Evolutionary conservation across 2,329 filamentous ascomycete species (phyloP), one percentile per base, ranked within the genome.

Genomic region (Trichoderma aggressivum): DNA sequence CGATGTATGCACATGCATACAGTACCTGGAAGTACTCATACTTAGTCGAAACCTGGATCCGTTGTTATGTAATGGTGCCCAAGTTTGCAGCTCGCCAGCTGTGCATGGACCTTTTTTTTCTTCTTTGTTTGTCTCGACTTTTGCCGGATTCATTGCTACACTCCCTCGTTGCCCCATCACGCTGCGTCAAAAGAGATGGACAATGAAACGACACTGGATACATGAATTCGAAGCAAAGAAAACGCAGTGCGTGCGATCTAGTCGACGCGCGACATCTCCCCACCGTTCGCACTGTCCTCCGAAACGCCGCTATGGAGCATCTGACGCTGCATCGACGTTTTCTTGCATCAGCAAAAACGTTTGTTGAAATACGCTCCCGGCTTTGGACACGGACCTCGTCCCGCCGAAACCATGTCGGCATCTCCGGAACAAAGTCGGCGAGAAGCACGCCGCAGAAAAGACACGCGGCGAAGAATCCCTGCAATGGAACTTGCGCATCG

Each of bases 31-130:
- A 58, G 21, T n/a, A n/a, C n/a, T n/a, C n/a, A n/a, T 18, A 28
- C 53, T 26, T 24, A 14, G 7, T 18, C 14, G 18, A 34, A 30
- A 24, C 50, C 43, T 10, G 14, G 28, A 18, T 21, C 28, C 26
- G 10, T 50, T 50, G 14, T 50, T 68, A 68, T 68, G 65, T 68
- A 61, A 68, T 68, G 65, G 14, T 68, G 56, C 65, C 65, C 56
- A 61, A 68, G 56, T 60, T 60, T 26, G 14, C 32, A 43, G 26
- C 61, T 18, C 16, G 39, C 53, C 43, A 47, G 43, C 43, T 47
- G 43, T 47, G 18, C 43, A 47, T 47, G 43, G 43, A 47, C 18
- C 43, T 47, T 47, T 47, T 47, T 47, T 50, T n/a, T n/a, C n/a
- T n/a, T n/a, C n/a, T 60, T 53, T 53, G 10, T 60, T 43, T 26